Evolutionary conservation across 2,329 filamentous ascomycete species (phyloP).

Genomic region (Hansfordia pulvinata): DNA sequence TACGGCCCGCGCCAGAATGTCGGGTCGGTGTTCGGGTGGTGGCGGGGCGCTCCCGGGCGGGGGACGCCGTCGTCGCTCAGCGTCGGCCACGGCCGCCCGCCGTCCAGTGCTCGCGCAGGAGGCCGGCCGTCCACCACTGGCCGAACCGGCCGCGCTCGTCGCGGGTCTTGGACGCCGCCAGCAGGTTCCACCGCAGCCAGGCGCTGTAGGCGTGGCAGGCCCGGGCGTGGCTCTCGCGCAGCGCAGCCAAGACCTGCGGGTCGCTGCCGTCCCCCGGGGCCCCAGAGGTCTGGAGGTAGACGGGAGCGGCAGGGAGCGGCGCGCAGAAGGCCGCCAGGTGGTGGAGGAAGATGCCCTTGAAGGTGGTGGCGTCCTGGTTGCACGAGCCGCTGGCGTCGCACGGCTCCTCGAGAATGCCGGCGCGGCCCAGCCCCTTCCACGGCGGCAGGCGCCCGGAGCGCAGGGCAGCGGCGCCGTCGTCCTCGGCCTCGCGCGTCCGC

Average conservation of each 20-base stretch:
- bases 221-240: slow-evolving; percentile 32
- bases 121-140: slow-evolving; percentile 68
- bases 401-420: slow-evolving; percentile 69
- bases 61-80: slow-evolving; percentile 23
- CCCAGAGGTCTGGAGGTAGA: slow-evolving; percentile 4
- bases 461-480: slow-evolving; percentile 18
- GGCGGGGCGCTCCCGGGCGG: too few relatives aligned
- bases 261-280: slow-evolving; percentile 11
- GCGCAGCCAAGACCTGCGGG: slow-evolving; percentile 12
- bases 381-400: slow-evolving; percentile 67
- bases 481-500: slow-evolving; percentile 22
- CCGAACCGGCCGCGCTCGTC: slow-evolving; percentile 61
- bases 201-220: slow-evolving; percentile 52
- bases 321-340: slow-evolving; percentile 71
- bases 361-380: slow-evolving; percentile 74
- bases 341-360: slow-evolving; percentile 93
- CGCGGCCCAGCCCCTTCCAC: slow-evolving; percentile 66
- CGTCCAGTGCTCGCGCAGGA: slow-evolving; percentile 20
- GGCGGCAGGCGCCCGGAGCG: slow-evolving; percentile 25
- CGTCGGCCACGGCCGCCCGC: slow-evolving; percentile 14
- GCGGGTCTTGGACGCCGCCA: slow-evolving; percentile 57
- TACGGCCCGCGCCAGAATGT: too few relatives aligned
- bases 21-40: too few relatives aligned
- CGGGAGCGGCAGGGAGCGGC: slow-evolving; percentile 32
- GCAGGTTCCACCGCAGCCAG: slow-evolving; percentile 72